phyloP scores from a whole-genome alignment of 495 filamentous ascomycete species.

The Penicillium angulare region DNA sequence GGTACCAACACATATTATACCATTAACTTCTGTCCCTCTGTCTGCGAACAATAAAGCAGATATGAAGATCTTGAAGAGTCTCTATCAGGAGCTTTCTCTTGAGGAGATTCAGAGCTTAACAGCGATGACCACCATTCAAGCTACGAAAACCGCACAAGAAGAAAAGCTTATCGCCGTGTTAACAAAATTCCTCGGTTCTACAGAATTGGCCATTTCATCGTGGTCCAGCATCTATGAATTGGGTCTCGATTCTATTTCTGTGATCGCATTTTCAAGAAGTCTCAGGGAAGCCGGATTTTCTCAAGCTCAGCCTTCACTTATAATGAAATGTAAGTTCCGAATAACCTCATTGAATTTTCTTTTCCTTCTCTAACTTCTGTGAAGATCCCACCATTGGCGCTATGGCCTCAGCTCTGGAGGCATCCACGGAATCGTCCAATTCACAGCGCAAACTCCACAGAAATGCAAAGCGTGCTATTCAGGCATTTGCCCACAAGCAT shows the following conservation, averaged over 20 bases:
- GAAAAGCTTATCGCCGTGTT: constrained; percentile 51
- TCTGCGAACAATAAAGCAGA: constrained; percentile 49
- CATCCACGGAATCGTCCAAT: constrained; percentile 3
- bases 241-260: constrained; percentile 79
- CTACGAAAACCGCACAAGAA: constrained; percentile 38
- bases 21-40: constrained; percentile 40
- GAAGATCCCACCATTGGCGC: constrained; percentile 51
- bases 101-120: constrained; percentile 56
- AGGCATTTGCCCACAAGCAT: constrained; percentile 57
- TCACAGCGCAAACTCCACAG: constrained; percentile 30
- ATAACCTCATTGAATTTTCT: neutral
- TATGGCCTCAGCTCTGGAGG: constrained; percentile 44
- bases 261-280: constrained; percentile 58
- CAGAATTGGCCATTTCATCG: constrained; percentile 42
- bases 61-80: constrained; percentile 40
- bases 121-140: constrained; percentile 27
- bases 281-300: constrained; percentile 53
- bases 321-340: constrained; percentile 60
- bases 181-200: constrained; percentile 43
- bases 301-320: constrained; percentile 56
- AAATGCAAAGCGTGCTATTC: constrained; percentile 52
- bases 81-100: constrained; percentile 57
- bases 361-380: constrained; percentile 4
- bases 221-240: constrained; percentile 74
- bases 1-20: constrained; percentile 52